These are phyloP conservation scores for Rubia tinctorum DNA, from an alignment of 305 asterid genomes.

Conservation along the genomic window DNA sequence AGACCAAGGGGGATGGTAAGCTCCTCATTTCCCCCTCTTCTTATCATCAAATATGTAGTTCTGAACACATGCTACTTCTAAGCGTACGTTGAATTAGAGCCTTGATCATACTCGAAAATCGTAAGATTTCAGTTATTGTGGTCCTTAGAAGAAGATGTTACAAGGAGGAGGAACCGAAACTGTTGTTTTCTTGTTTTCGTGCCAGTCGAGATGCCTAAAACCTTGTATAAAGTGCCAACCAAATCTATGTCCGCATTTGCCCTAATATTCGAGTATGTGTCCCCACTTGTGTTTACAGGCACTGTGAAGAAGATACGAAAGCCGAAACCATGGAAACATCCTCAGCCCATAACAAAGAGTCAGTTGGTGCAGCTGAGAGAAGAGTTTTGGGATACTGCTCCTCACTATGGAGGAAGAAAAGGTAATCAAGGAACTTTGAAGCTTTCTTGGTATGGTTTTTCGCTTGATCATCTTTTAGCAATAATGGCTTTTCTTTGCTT, in stretches of 20 bases:
- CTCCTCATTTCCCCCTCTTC: background rate
- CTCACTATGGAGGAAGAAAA: constrained; percentile 84
- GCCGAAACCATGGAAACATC: constrained; percentile 93
- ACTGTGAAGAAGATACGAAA: constrained; percentile 45
- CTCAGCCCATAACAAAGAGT: constrained; percentile 76
- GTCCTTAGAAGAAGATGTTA: too few relatives aligned
- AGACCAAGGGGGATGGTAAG: constrained; percentile 51
- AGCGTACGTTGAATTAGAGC: background rate
- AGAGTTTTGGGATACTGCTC: constrained; percentile 96
- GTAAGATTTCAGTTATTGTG: background rate
- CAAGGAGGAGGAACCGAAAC: too few relatives aligned
- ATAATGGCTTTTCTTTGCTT: background rate
- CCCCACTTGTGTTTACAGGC: constrained; percentile 29
- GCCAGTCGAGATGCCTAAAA: too few relatives aligned
- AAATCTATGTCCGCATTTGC: background rate
- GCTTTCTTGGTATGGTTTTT: background rate
- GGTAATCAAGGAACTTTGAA: constrained; percentile 32
- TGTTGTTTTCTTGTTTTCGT: too few relatives aligned
- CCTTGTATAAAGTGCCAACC: too few relatives aligned
- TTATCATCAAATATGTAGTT: background rate
- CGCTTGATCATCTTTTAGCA: background rate
- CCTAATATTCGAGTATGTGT: background rate
- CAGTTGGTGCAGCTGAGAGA: constrained; percentile 78
- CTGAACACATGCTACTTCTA: background rate
- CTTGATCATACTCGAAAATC: background rate